Conservation (phyloP, 1,284 basidiomycete genomes). For the Meira nashicola region DNA sequence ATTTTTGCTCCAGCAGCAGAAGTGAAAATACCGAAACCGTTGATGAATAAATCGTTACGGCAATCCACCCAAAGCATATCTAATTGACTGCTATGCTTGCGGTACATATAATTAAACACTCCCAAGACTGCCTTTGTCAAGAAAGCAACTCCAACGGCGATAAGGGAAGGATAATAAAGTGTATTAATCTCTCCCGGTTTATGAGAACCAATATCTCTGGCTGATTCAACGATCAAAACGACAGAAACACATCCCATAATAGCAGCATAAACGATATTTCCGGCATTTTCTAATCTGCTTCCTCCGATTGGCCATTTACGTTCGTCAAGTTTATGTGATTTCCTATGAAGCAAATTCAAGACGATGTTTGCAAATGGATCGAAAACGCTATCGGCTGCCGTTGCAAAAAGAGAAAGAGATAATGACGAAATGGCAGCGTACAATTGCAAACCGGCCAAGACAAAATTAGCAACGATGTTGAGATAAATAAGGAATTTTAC, state of each 20-base stretch:
- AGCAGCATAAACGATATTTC: conserved; percentile 63
- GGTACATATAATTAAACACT: conserved; percentile 75
- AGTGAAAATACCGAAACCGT: conserved; percentile 70
- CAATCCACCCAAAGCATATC: conserved; percentile 93
- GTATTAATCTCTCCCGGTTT: conserved; percentile 60
- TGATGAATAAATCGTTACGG: conserved; percentile 61
- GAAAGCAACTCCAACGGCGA: conserved; percentile 76
- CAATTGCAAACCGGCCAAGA: conserved; percentile 56
- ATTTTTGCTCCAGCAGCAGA: conserved; percentile 83
- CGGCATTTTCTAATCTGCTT: conserved; percentile 68
- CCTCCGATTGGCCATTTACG: conserved; percentile 91
- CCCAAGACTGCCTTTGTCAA: conserved; percentile 81
- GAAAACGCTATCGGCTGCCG: conserved; percentile 81
- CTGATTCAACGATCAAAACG: conserved; percentile 78
- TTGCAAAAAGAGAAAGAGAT: conserved; percentile 83
- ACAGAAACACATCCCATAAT: conserved; percentile 81
- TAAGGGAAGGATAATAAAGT: conserved; percentile 76
- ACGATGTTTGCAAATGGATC: conserved; percentile 83
- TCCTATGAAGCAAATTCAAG: conserved; percentile 74
- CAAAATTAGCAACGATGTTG: conserved; percentile 69
- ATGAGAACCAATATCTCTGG: conserved; percentile 65
- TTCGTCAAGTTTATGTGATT: conserved; percentile 66
- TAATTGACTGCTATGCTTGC: conserved; percentile 79
- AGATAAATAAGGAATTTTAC: conserved; percentile 80
- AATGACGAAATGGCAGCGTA: conserved; percentile 76